Base-by-base conservation (phyloP, 108 stramenopile genomes). In the Skeletonema grethae region DNA sequence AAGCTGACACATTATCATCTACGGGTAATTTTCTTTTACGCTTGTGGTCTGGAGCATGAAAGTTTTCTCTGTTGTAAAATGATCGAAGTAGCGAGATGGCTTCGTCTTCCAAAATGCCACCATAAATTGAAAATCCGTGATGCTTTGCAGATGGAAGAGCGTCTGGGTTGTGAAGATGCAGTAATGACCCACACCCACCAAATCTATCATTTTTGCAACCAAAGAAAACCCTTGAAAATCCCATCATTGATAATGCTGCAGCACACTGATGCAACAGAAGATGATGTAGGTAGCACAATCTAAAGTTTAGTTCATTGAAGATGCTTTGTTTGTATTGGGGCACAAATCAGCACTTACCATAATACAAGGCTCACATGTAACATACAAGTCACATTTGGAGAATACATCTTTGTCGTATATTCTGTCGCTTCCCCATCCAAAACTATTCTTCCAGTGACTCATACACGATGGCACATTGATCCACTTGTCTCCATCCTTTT, bases 351-450 rank as follows among this genome's bases (percentile, higher is more conserved):
- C 7, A 36, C 80, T 81, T 61, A 81, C 80, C 90, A 94, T 94
- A 43, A 94, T 91, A 64, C 93, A 94, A n/a, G 93, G 93, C 73
- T 94, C 93, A 59, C 93, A 94, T 22, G 93, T 94, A 16, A 94
- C 93, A 69, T 88, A 92, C 22, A 92, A 64, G 48, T 81, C 75
- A 67, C 90, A 91, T 39, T 81, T 63, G 13, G 20, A 46, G 15
- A 91, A 82, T 9, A 87, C 75, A 2, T 82, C 75, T 24, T 24
- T 83, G 73, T 84, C 69, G 75, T 65, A 65, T n/a, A 78, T 76
- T 78, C 65, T 82, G 58, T 84, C 89, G 74, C 73, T 80, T 35
- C 84, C 82, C 82, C 82, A 84, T 48, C 83, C 79, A 70, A 69
- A 79, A 11, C 29, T 32, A 70, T 85, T 82, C 41, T 85, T 85